Evolutionary conservation across 176 grass and related monocot species (phyloP), one percentile per base, ranked within the genome.

Genomic region (Lolium perenne): DNA sequence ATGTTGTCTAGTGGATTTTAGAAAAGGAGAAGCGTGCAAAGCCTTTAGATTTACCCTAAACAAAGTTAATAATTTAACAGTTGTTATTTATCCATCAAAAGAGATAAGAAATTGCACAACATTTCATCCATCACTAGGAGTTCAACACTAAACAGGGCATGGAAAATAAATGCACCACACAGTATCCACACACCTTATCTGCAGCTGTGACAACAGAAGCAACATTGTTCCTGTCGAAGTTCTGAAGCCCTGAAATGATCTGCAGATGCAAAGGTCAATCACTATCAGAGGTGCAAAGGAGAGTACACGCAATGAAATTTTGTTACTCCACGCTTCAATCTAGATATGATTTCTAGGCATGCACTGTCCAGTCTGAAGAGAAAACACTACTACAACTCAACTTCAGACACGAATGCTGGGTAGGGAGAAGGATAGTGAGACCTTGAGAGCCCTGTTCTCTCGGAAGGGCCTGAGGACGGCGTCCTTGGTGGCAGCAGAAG

Each of bases 161-260:
- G 41, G 41, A 38, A 16, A 20, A 6, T 56, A 45, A 38, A 11
- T 43, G 15, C 76, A 64, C 43, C 0, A 46, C 7, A 63, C 3
- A 40, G 71, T 55, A 59, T 79, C 14, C 67, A 49, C 67, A 49
- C 29, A 95, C 96, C 93, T 98, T 94, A 81, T 98, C 96, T 55
- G 96, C 96, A 51, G 96, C 93, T 46, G 88, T 95, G 87, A 95
- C 91, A 69, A 95, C 93, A 32, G 93, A 98, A 18, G 96, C 89
- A 82, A 98, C 96, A 67, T 56, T 95, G 53, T 61, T 69, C 86
- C 84, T 88, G 88, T 98, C 91, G 17, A 94, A 95, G 43, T 98
- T 98, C 32, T 90, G 91, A 32, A 98, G 93, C 57, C 93, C 93
- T 4, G 96, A 95, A 38, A 98, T 98, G 56, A 98, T 95, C 96